Percentiles rank a stretch among this genome's conserved stretches.
These are phyloP conservation scores for Ilyonectria destructans DNA, from an alignment of 2,329 filamentous ascomycete species.

Conservation along the genomic window DNA sequence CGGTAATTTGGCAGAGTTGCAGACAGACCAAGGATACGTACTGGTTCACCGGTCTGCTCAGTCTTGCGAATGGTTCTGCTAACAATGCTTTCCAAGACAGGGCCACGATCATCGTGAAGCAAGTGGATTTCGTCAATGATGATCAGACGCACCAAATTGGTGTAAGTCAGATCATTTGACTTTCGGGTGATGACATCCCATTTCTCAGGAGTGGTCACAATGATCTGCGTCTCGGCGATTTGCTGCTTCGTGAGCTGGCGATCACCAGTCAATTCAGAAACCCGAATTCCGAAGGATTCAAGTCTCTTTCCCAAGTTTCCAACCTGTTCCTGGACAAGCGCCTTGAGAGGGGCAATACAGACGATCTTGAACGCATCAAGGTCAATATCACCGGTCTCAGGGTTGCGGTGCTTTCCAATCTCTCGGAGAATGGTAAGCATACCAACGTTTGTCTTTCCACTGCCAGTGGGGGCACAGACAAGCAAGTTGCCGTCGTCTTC, in stretches of 20 bases:
- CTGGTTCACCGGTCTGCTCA: conserved; percentile 94
- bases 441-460: conserved; percentile 98
- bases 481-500: conserved; percentile 97
- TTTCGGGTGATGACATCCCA: conserved; percentile 99
- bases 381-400: conserved; percentile 92
- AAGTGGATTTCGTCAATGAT: conserved; percentile 99
- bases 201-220: conserved; percentile 98
- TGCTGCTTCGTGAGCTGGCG: conserved; percentile 98
- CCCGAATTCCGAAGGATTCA: conserved; percentile 90
- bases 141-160: conserved; percentile 94
- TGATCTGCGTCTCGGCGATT: conserved; percentile 97
- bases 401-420: conserved; percentile 94
- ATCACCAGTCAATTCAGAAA: conserved; percentile 97
- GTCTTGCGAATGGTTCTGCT: conserved; percentile 93
- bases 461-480: conserved; percentile 96
- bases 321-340: conserved; percentile 96
- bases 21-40: conserved; percentile 92
- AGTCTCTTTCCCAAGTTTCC: conserved; percentile 96
- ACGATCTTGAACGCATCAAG: conserved; percentile 98
- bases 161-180: conserved; percentile 96
- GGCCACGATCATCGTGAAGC: conserved; percentile 96
- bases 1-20: conserved; percentile 97
- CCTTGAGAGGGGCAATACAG: conserved; percentile 96
- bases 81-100: conserved; percentile 97
- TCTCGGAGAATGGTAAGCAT: conserved; percentile 98